Conservation (phyloP, 108 stramenopile species). For the Nitzschia inconspicua region DNA sequence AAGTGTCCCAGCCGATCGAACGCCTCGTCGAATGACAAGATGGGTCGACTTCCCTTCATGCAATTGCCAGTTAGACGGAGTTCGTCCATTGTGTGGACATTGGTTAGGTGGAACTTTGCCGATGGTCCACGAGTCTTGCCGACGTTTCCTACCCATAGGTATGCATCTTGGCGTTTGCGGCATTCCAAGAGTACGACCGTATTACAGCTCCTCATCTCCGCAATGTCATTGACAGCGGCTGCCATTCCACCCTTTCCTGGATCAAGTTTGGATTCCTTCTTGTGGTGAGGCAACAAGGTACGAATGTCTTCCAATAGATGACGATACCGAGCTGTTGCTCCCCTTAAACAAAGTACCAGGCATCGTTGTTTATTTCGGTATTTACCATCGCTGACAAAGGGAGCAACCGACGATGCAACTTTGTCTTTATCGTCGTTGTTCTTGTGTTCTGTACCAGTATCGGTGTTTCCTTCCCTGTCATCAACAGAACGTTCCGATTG, state of each 20-base stretch:
- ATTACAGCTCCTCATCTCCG: constrained; percentile 94
- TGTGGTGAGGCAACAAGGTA: constrained; percentile 94
- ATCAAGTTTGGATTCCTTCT: constrained; percentile 95
- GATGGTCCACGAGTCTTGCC: constrained; percentile 78
- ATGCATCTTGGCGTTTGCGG: constrained; percentile 94
- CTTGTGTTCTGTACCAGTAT: too few relatives aligned
- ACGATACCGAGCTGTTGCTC: constrained; percentile 95
- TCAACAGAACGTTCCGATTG: too few relatives aligned
- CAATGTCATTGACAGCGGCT: constrained; percentile 92
- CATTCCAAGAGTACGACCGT: constrained; percentile 93
- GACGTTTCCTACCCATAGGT: constrained; percentile 88
- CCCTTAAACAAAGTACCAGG: constrained; percentile 91
- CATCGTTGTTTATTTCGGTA: constrained; percentile 98
- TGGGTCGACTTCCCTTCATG: constrained; percentile 92
- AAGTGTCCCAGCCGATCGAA: constrained; percentile 72
- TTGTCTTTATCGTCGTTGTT: not conserved
- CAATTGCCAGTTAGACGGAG: constrained; percentile 97
- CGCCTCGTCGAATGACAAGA: constrained; percentile 90
- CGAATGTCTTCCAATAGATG: constrained; percentile 97
- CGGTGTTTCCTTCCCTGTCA: too few relatives aligned
- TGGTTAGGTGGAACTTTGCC: constrained; percentile 93
- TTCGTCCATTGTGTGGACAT: constrained; percentile 99
- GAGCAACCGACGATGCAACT: not conserved
- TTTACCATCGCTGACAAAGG: constrained; percentile 54
- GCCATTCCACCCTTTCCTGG: constrained; percentile 68